A percentile compares a stretch with the other conserved stretches of the same genome.
Evolutionary conservation across 2,329 filamentous ascomycete species (phyloP).

Genomic region (Ophiostoma triangulosporum): DNA sequence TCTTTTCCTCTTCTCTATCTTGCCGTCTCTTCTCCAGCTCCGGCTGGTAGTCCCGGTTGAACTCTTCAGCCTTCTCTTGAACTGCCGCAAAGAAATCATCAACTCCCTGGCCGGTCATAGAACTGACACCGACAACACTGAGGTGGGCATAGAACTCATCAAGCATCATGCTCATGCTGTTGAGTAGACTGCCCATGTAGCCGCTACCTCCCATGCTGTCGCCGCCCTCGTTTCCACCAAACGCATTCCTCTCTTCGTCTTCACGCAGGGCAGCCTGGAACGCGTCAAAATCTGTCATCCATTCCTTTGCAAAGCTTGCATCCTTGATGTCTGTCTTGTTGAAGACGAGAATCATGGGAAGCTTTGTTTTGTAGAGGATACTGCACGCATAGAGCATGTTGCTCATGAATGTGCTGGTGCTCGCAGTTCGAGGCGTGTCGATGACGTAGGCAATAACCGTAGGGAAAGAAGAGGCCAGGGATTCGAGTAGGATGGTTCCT

Average conservation of each 20-base stretch:
- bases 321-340: slow-evolving; percentile 98
- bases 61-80: slow-evolving; percentile 74
- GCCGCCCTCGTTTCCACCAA: slow-evolving; percentile 56
- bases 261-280: slow-evolving; percentile 75
- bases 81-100: slow-evolving; percentile 91
- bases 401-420: slow-evolving; percentile 96
- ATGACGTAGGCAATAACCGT: slow-evolving; percentile 97
- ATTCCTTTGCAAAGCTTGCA: slow-evolving; percentile 83
- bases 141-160: slow-evolving; percentile 96
- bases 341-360: slow-evolving; percentile 98
- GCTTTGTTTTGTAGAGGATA: slow-evolving; percentile 95
- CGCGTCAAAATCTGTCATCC: slow-evolving; percentile 98
- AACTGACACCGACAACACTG: slow-evolving; percentile 83
- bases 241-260: slow-evolving; percentile 67
- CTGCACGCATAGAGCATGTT: slow-evolving; percentile 99
- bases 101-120: slow-evolving; percentile 82
- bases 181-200: slow-evolving; percentile 91
- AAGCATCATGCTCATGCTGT: slow-evolving; percentile 94
- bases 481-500: slow-evolving; percentile 85
- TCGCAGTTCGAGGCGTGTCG: slow-evolving; percentile 85
- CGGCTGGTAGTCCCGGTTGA: slow-evolving; percentile 78
- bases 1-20: slow-evolving; percentile 64
- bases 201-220: slow-evolving; percentile 59
- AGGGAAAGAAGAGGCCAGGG: slow-evolving; percentile 83
- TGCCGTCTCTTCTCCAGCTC: slow-evolving; percentile 69